Conservation (phyloP, 192 early-diverging fungal genomes). For the Neocallimastix lanati region DNA sequence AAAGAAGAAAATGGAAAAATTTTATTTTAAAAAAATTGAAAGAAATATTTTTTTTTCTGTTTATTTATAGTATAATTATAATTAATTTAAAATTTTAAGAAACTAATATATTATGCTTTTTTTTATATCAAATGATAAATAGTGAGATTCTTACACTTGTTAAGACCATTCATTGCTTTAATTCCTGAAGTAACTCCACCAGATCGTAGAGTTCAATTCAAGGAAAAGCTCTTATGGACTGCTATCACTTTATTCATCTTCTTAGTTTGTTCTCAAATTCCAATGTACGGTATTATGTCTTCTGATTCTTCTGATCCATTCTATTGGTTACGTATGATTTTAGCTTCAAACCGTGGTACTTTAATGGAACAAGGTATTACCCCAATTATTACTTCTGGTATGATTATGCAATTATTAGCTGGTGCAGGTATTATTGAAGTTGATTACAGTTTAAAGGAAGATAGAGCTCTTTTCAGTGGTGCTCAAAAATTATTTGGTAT, state of each 20-base stretch:
- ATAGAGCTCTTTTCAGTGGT: constrained; percentile 95
- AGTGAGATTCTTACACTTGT: constrained; percentile 91
- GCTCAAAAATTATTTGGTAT: constrained; percentile 80
- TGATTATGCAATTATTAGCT: constrained; percentile 99
- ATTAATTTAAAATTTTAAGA: no score
- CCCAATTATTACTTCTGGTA: constrained; percentile 96
- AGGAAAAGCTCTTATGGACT: constrained; percentile 98
- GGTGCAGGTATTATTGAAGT: constrained; percentile 98
- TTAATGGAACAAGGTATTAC: constrained; percentile 99
- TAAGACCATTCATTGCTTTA: constrained; percentile 91
- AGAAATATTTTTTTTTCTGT: no score
- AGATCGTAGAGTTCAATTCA: constrained; percentile 94
- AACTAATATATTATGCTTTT: no score
- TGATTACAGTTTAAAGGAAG: constrained; percentile 95
- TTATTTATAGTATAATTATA: no score
- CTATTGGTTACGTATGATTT: constrained; percentile 99
- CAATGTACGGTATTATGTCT: constrained; percentile 99
- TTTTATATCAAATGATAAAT: background rate
- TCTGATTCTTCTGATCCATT: constrained; percentile 92
- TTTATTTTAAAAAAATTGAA: no score
- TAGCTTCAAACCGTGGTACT: constrained; percentile 98
- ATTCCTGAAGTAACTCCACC: constrained; percentile 95
- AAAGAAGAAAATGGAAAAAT: no score
- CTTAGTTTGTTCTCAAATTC: constrained; percentile 98
- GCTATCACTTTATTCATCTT: constrained; percentile 98